Evolutionary conservation across 2,329 filamentous ascomycete genomes (phyloP).

Genomic region (Trichoderma atrobrunneum): DNA sequence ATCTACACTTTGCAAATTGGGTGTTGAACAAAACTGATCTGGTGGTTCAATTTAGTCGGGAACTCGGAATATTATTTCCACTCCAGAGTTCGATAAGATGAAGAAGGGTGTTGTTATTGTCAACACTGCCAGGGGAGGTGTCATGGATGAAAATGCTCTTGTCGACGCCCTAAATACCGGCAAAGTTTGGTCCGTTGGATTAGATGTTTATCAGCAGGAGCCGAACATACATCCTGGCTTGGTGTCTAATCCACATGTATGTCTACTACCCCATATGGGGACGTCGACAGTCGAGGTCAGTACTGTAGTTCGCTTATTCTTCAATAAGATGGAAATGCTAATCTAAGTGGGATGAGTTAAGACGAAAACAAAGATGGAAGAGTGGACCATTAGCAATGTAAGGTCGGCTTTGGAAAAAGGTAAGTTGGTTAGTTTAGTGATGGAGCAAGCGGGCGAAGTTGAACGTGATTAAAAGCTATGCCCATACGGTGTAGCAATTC

Average conservation of each 20-base stretch:
- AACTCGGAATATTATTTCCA: not conserved
- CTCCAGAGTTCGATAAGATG: conserved; percentile 42
- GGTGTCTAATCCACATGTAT: not conserved
- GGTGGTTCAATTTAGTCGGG: not conserved
- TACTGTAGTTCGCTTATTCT: not conserved
- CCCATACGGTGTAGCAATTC: not conserved
- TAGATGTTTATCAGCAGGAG: conserved; percentile 48
- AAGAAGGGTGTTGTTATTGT: conserved; percentile 46
- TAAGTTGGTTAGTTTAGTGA: not conserved
- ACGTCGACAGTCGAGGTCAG: not conserved
- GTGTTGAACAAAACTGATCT: not conserved
- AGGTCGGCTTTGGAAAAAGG: not conserved
- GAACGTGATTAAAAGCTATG: not conserved
- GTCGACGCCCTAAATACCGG: conserved; percentile 45
- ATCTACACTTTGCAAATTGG: not conserved
- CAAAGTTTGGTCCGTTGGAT: conserved; percentile 44
- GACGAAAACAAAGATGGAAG: not conserved
- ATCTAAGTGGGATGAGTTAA: not conserved
- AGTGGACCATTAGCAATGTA: not conserved
- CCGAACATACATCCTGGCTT: conserved; percentile 35
- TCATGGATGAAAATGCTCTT: conserved; percentile 49
- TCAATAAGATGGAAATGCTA: not conserved
- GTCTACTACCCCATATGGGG: not conserved
- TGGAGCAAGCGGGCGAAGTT: not conserved
- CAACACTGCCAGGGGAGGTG: conserved; percentile 50